Evolutionary conservation across 352 stramenopile species (phyloP).

Genomic region (Phytophthora pluvialis): DNA sequence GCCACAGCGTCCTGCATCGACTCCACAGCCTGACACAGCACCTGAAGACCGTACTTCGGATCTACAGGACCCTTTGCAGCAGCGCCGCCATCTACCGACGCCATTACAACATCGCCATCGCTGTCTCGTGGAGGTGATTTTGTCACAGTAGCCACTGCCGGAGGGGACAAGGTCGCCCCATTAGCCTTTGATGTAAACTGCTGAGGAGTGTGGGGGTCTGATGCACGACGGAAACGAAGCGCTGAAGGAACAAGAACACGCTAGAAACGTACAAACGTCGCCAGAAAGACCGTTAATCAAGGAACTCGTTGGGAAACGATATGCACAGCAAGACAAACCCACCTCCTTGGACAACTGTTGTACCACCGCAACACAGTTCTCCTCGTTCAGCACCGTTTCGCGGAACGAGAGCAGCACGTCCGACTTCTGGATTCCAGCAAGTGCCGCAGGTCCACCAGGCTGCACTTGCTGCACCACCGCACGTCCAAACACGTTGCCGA

Average conservation of each 20-base stretch:
- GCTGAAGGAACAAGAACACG: constrained; percentile 67
- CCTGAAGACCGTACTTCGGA: constrained; percentile 81
- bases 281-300: constrained; percentile 14
- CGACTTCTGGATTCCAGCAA: constrained; percentile 83
- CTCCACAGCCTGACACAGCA: constrained; percentile 74
- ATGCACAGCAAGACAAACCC: constrained; percentile 9
- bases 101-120: constrained; percentile 79
- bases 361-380: constrained; percentile 81
- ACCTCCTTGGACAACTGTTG: constrained; percentile 83
- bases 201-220: constrained; percentile 45
- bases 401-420: constrained; percentile 83
- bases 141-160: not conserved
- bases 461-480: constrained; percentile 85
- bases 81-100: constrained; percentile 29
- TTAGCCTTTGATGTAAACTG: constrained; percentile 21
- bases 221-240: constrained; percentile 75
- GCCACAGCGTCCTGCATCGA: constrained; percentile 85
- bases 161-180: constrained; percentile 4
- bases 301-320: not conserved
- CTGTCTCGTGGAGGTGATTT: constrained; percentile 38
- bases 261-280: constrained; percentile 31
- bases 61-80: constrained; percentile 41
- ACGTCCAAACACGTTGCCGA: constrained; percentile 84
- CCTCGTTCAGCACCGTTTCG: constrained; percentile 73
- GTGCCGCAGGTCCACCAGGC: constrained; percentile 60